Base-by-base conservation (phyloP, 805 yeast species). In the Candida pini region DNA sequence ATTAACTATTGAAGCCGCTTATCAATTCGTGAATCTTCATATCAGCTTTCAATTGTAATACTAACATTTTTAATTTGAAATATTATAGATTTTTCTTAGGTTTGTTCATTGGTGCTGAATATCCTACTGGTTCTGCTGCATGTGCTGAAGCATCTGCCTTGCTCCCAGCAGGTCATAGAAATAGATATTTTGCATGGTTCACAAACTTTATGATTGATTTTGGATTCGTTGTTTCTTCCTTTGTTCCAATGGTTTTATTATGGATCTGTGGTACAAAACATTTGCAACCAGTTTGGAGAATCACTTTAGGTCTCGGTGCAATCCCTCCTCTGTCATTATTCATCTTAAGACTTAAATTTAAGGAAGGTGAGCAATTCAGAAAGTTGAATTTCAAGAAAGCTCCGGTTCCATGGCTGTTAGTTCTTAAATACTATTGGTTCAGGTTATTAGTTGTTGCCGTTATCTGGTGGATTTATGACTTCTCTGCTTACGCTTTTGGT, bases 401-500 rank as follows among this genome's bases (percentile, higher is more conserved):
- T 13, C 56, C 54, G 31, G 71, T 76, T 43, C 97, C 97, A 34
- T 78, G 81, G 63, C 54, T 72, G 63, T 64, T 78, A 19, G 71
- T 81, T 31, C 40, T 88, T 48, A 86, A 82, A 59, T 85, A 78
- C 58, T 89, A 90, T 63, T 82, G 95, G 83, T 81, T 81, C 48
- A 75, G 96, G 56, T 63, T 88, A 39, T 28, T 66, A 8, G 64
- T 86, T 30, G 84, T 87, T 19, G 66, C 90, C 5, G 48, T 83
- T 33, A 76, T 89, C 51, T 89, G 97, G 97, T 88, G 86, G 66
- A 67, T 87, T 49, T 90, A 89, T 57, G 95, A 90, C 63, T 86
- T 89, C 60, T 78, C 88, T 26, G 74, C 79, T 9, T 90, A 87
- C 60, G 86, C 96, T 0, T 88, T 86, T 57, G 89, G 95, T 50